phyloP scores from a whole-genome alignment of 2,329 filamentous ascomycete genomes.

The Myriosclerotinia duriaeana region DNA sequence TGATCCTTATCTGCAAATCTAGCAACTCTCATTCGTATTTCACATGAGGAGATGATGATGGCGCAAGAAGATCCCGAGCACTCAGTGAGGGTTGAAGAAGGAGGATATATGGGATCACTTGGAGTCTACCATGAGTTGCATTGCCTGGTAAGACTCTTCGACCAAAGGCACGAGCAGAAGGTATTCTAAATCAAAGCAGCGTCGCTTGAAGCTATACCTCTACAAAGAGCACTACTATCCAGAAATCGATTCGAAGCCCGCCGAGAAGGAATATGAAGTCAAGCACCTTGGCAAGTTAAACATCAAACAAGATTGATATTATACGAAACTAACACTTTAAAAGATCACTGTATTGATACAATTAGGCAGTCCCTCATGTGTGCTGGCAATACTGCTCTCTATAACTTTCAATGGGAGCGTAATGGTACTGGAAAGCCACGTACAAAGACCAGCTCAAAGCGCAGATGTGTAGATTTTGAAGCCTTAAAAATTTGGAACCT shows the following conservation, averaged over 20 bases:
- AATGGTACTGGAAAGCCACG: constrained; percentile 1
- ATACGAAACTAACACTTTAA: not conserved
- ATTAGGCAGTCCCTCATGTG: constrained; percentile 3
- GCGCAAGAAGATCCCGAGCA: too few relatives aligned
- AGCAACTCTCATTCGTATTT: too few relatives aligned
- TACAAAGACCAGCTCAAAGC: constrained; percentile 1
- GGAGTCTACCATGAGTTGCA: constrained; percentile 12
- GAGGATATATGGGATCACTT: constrained; percentile 7
- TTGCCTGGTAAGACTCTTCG: not conserved
- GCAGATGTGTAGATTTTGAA: not conserved
- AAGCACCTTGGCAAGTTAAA: constrained; percentile 3
- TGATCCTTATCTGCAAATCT: not conserved
- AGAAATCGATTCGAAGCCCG: not conserved
- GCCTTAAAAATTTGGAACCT: not conserved
- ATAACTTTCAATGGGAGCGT: not conserved
- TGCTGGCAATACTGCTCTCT: not conserved
- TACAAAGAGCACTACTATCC: constrained; percentile 9
- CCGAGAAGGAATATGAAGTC: not conserved
- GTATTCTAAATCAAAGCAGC: not conserved
- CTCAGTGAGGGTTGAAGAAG: too few relatives aligned
- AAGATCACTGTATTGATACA: constrained; percentile 4
- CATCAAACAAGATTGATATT: too few relatives aligned
- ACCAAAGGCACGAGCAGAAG: too few relatives aligned
- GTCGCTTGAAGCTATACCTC: constrained; percentile 9
- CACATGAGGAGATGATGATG: too few relatives aligned